Evolutionary conservation across 176 grass and related monocot species (phyloP), one percentile per base, ranked within the genome.

Genomic region (Oryza nivara): DNA sequence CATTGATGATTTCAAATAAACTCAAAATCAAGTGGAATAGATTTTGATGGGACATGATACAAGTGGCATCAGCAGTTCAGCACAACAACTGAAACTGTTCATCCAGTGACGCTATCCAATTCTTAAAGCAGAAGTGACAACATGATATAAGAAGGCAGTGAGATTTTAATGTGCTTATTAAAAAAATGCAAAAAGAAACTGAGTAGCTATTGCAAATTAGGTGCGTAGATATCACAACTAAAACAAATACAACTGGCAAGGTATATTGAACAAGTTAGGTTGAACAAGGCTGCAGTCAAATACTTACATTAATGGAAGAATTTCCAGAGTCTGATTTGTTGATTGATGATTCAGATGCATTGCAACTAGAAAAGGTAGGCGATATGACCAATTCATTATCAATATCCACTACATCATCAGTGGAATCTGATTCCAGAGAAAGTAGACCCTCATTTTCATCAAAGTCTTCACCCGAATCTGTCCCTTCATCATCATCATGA

Each of bases 251-350:
- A 13, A 36, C 17, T 32, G 52, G 23, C n/a, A 81, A 82, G 12
- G 15, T 73, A 74, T 68, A 20, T 8, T 77, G 3, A n/a, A 49
- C 28, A 36, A 67, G 9, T 58, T 73, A 74, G 61, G 28, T 8
- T 77, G 3, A n/a, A 49, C 28, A 36, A 67, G 5, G 56, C 48
- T 36, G 40, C 72, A 75, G 51, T 34, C 16, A 52, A 51, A 82
- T 63, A 41, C 93, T 86, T 87, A 92, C 93, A 87, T 45, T 48
- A 35, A 73, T 64, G 48, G 86, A 74, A 76, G 36, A 64, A 84
- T 80, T 80, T 32, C 44, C 69, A 76, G 70, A 19, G 36, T 80
- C 44, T 84, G 72, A 77, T 69, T 79, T 80, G 38, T 9, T 73
- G 58, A 67, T 51, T 49, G 45, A 72, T 73, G 81, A 45, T 70